Percentiles rank a stretch among this genome's conserved stretches.
phyloP scores from a whole-genome alignment of 1,284 basidiomycete species.

The Sanghuangporus sanghuang region DNA sequence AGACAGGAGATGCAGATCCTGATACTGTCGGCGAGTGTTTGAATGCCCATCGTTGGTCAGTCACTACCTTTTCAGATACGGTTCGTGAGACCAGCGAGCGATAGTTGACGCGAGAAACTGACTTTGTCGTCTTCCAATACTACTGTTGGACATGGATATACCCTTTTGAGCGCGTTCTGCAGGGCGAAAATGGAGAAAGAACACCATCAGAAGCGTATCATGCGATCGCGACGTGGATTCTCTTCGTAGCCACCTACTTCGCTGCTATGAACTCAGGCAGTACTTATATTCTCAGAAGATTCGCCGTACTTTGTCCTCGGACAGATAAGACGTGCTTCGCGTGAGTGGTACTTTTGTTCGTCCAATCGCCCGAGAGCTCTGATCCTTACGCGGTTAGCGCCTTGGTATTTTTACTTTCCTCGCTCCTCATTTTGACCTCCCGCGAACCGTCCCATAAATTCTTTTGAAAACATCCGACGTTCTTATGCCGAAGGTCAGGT shows the following conservation, averaged over 20 bases:
- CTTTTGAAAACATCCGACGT: not conserved
- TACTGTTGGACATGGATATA: too few species aligned
- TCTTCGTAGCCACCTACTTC: not conserved
- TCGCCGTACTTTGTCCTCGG: not conserved
- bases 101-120: too few species aligned
- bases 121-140: too few species aligned
- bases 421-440: not conserved
- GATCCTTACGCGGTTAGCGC: not conserved
- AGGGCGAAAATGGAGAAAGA: too few species aligned
- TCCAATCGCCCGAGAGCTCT: not conserved
- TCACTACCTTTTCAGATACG: too few species aligned
- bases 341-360: not conserved
- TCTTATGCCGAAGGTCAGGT: not conserved
- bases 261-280: not conserved
- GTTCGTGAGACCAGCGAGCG: too few species aligned
- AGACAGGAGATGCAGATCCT: too few species aligned
- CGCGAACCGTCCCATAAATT: not conserved
- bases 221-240: not conserved
- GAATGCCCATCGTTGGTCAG: too few species aligned
- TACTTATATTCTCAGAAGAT: not conserved
- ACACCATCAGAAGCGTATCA: not conserved
- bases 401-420: not conserved
- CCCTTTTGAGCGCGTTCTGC: too few species aligned
- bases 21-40: too few species aligned
- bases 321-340: not conserved